These are phyloP conservation scores for Psophocarpus tetragonolobus DNA, from an alignment of 306 rosid genomes.

Conservation along the genomic window DNA sequence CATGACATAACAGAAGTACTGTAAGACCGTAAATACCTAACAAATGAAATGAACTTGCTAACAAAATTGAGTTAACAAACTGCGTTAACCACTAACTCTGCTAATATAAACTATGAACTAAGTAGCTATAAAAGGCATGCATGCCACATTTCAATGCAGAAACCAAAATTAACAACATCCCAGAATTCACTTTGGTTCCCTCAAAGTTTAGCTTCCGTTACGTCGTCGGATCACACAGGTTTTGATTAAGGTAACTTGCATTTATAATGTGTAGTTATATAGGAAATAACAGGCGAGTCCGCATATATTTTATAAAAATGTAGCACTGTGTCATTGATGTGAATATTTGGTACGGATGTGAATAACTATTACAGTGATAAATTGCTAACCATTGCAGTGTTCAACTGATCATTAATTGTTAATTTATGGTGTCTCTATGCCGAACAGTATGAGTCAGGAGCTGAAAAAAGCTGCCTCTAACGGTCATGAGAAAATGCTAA, in stretches of 20 bases:
- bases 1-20: background rate
- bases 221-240: background rate
- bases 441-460: constrained; percentile 52
- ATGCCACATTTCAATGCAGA: background rate
- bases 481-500: constrained; percentile 40
- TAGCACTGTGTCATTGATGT: background rate
- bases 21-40: background rate
- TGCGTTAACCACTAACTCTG: background rate
- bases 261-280: background rate
- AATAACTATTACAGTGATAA: background rate
- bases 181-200: constrained; percentile 1
- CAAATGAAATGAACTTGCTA: constrained; percentile 3
- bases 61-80: constrained; percentile 9
- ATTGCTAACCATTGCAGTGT: constrained; percentile 26
- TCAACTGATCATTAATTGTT: background rate
- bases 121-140: constrained; percentile 30
- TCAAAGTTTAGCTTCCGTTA: background rate
- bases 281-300: background rate
- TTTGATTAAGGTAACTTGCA: background rate
- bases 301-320: background rate
- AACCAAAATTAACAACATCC: constrained; percentile 6
- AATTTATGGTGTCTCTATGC: constrained; percentile 34
- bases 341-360: constrained; percentile 12
- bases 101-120: background rate
- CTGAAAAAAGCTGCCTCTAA: constrained; percentile 46